These are phyloP conservation scores for Silybum marianum DNA, from an alignment of 129 eudicot species.

Conservation along the genomic window DNA sequence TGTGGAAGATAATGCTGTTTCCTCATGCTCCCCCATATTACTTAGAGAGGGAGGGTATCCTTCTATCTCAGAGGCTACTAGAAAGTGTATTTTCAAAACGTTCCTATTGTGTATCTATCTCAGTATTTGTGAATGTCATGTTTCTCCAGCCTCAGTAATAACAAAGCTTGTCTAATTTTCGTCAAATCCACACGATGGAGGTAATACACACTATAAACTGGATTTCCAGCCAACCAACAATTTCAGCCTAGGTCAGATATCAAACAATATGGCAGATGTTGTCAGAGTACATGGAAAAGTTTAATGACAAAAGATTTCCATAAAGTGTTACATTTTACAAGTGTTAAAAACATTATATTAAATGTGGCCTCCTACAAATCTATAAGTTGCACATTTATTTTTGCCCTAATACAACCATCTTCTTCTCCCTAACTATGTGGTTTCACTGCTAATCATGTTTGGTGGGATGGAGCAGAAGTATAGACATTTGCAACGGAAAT, in stretches of 20 bases:
- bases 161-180: not conserved
- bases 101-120: not conserved
- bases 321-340: not conserved
- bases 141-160: not conserved
- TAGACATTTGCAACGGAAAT: not conserved
- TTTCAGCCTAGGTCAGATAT: not conserved
- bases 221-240: not conserved
- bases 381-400: not conserved
- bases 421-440: constrained; percentile 1
- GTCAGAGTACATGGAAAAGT: not conserved
- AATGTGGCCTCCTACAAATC: constrained; percentile 8
- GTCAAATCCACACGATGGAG: not conserved
- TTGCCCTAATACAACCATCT: constrained; percentile 18
- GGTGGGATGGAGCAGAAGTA: not conserved
- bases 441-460: not conserved
- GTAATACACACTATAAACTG: not conserved
- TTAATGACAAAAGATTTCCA: not conserved
- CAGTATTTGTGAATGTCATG: not conserved
- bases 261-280: not conserved
- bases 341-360: not conserved
- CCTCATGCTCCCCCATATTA: not conserved
- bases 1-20: not conserved
- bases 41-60: not conserved
- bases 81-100: not conserved
- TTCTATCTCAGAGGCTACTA: not conserved